These are phyloP conservation scores for Crithidia thermophila DNA, from an alignment of 208 protist genomes.

Conservation along the genomic window DNA sequence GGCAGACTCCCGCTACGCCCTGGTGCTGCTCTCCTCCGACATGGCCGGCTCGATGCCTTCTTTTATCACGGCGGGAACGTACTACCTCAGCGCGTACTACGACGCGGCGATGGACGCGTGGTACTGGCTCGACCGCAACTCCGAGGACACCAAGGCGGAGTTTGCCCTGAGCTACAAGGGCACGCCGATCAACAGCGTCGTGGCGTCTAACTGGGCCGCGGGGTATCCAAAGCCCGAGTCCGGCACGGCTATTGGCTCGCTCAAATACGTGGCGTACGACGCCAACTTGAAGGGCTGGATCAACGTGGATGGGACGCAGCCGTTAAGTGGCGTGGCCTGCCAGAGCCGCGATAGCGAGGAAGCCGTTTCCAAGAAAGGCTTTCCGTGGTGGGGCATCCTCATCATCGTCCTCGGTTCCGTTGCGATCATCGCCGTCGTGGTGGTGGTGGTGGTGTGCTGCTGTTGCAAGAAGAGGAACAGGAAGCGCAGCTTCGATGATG, in stretches of 20 bases:
- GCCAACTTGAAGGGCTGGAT: constrained; percentile 2
- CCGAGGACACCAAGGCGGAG: neutral
- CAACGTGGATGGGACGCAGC: constrained; percentile 4
- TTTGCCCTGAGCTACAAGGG: neutral
- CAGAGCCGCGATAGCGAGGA: neutral
- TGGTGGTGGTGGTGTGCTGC: constrained; percentile 9
- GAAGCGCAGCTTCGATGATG: neutral
- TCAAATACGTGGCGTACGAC: constrained; percentile 19
- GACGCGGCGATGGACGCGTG: neutral
- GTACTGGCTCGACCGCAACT: neutral
- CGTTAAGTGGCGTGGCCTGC: constrained; percentile 11
- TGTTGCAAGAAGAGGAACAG: constrained; percentile 8
- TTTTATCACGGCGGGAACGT: neutral
- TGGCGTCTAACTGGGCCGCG: neutral
- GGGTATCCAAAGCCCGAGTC: constrained; percentile 11
- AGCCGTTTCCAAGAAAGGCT: neutral
- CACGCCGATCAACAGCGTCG: neutral
- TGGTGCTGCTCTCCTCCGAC: neutral
- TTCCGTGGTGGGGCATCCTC: constrained; percentile 22
- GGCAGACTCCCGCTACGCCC: neutral
- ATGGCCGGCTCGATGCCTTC: neutral
- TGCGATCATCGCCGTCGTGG: neutral
- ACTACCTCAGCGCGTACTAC: neutral
- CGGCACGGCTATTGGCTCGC: neutral
- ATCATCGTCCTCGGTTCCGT: constrained; percentile 20